phyloP scores from a whole-genome alignment of 2,329 filamentous ascomycete genomes.

The Colletotrichum chlorophyti region DNA sequence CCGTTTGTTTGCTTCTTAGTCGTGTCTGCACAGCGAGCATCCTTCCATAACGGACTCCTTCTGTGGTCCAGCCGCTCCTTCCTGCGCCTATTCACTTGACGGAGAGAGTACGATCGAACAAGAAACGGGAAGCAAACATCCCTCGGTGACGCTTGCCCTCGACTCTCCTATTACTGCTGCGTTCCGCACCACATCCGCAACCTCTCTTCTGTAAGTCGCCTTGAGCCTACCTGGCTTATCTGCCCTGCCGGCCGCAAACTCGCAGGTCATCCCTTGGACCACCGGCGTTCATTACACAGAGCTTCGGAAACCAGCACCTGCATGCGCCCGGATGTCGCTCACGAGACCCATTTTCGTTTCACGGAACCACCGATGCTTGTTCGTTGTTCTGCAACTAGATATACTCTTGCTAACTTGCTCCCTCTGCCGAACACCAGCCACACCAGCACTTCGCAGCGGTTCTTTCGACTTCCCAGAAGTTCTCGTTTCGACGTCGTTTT shows the following conservation, averaged over 20 bases:
- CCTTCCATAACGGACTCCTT: slow-evolving; percentile 19
- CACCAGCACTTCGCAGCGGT: not conserved
- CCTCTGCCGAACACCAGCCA: slow-evolving; percentile 3
- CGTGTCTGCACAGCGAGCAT: slow-evolving; percentile 24
- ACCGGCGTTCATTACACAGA: slow-evolving; percentile 4
- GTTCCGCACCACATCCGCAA: slow-evolving; percentile 1
- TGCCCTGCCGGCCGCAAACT: slow-evolving; percentile 1
- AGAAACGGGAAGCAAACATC: slow-evolving; percentile 26
- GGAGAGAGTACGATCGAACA: too few species aligned
- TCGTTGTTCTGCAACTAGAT: slow-evolving; percentile 18
- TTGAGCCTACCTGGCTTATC: slow-evolving; percentile 1
- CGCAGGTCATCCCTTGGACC: not conserved
- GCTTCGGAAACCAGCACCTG: slow-evolving; percentile 16
- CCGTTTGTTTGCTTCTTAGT: slow-evolving; percentile 21
- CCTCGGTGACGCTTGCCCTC: slow-evolving; percentile 18
- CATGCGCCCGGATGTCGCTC: slow-evolving; percentile 22
- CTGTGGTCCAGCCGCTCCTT: slow-evolving; percentile 28
- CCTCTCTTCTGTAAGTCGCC: slow-evolving; percentile 20
- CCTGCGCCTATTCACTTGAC: not conserved
- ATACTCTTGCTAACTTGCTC: slow-evolving; percentile 25
- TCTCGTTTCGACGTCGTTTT: not conserved
- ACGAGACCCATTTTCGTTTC: slow-evolving; percentile 22
- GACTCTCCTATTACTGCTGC: slow-evolving; percentile 16
- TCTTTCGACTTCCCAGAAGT: not conserved
- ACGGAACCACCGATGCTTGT: slow-evolving; percentile 15